Evolutionary conservation across 257 asterid genomes (phyloP), one percentile per base, ranked within the genome.

Genomic region (Nicotiana knightiana): DNA sequence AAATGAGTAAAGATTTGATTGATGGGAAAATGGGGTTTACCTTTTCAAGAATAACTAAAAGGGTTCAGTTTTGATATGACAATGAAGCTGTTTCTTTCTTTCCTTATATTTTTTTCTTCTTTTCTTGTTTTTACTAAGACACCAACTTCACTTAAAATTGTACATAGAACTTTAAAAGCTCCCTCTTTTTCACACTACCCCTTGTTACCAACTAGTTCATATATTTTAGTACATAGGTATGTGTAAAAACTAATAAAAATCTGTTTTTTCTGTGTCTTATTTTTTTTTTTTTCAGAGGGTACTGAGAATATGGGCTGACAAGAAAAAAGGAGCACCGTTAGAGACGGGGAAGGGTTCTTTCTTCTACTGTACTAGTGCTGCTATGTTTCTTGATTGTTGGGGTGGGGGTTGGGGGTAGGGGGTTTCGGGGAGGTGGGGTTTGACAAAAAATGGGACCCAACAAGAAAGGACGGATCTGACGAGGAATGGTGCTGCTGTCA

Each of bases 251-350:
- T 71, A 32, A 17, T 1, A 4, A 43, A 71, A 21, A 12, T 11
- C 24, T 24, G 7, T 6, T 73, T 21, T 73, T 73, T 15, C 10
- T 73, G 79, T 26, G 62, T 39, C 55, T 68, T 68, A 33, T 67
- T 30, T 48, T 48, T 15, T 13, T 28, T 28, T 28, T 30, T 30
- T 32, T 3, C 39, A 73, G 79, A 75, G 80, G 46, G 80, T 75
- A 84, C 76, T 77, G 87, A 84, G 87, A 84, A 88, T 82, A 81
- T 82, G 86, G 83, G 84, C 84, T 66, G 90, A 85, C 86, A 78
- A 57, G 67, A 26, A 35, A 26, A 43, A 67, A 83, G 37, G 78
- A 46, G 85, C 65, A 51, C 79, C 58, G 64, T 64, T 63, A 64
- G 71, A 75, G 80, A 75, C 26, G 46, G 80, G 26, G 26, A 75